Percentiles rank a stretch among this genome's conserved stretches.
These are phyloP conservation scores for Apophysomyces sp. DNA, from an alignment of 371 early-diverging fungal species.

Conservation along the genomic window DNA sequence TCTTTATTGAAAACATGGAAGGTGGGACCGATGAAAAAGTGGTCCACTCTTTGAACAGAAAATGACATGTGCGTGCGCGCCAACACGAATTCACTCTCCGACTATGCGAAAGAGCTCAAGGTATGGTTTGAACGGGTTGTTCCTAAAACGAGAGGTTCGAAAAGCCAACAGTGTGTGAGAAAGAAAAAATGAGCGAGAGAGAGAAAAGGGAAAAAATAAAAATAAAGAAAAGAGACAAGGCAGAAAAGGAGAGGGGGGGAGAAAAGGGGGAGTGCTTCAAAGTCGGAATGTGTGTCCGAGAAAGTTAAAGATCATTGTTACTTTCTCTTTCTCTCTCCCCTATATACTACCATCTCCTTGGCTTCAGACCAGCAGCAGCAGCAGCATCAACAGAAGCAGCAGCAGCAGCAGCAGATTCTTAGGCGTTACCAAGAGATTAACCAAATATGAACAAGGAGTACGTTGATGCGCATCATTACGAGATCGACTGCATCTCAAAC, in stretches of 20 bases:
- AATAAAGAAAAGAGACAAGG: conserved; percentile 2
- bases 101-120: not conserved
- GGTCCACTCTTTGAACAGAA: not conserved
- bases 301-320: conserved; percentile 1
- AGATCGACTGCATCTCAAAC: not conserved
- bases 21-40: not conserved
- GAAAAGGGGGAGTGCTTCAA: not conserved
- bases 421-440: no score
- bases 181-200: no score
- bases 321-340: not conserved
- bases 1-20: not conserved
- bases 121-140: no score
- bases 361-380: no score
- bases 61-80: not conserved
- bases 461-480: not conserved
- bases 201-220: not conserved
- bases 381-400: not conserved
- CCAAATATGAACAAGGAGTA: not conserved
- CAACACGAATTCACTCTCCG: not conserved
- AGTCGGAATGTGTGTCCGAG: not conserved
- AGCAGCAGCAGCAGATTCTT: not conserved
- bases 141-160: no score
- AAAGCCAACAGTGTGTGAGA: no score
- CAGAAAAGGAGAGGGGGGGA: not conserved
- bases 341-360: no score